A percentile compares a stretch with the other conserved stretches of the same genome.
These are phyloP conservation scores for Arthrinium puccinioides DNA, from an alignment of 2,329 filamentous ascomycete species.

Conservation along the genomic window DNA sequence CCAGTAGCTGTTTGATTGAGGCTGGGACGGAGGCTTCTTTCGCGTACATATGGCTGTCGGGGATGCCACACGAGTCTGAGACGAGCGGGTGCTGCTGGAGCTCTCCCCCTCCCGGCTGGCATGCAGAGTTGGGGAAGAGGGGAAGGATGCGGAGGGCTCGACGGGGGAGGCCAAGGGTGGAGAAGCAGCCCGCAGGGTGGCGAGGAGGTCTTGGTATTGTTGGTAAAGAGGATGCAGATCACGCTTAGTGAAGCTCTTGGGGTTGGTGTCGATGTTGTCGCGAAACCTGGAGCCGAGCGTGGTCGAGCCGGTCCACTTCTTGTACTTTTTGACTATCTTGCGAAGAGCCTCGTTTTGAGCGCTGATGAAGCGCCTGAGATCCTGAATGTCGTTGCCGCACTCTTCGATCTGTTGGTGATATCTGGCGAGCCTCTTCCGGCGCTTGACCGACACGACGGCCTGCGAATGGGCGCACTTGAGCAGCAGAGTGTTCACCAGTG, in stretches of 20 bases:
- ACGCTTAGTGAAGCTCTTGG: slow-evolving; percentile 64
- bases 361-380: slow-evolving; percentile 63
- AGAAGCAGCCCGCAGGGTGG: slow-evolving; percentile 36
- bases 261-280: slow-evolving; percentile 55
- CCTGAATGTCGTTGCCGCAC: slow-evolving; percentile 65
- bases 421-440: slow-evolving; percentile 44
- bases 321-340: slow-evolving; percentile 82
- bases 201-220: slow-evolving; percentile 43
- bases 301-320: slow-evolving; percentile 74
- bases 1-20: slow-evolving; percentile 45
- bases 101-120: slow-evolving; percentile 4
- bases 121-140: no score
- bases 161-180: slow-evolving; percentile 26
- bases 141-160: slow-evolving; percentile 16
- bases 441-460: slow-evolving; percentile 30
- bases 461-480: slow-evolving; percentile 32
- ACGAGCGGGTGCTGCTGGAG: slow-evolving; percentile 6
- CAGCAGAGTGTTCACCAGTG: slow-evolving; percentile 39
- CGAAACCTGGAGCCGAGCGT: slow-evolving; percentile 59
- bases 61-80: slow-evolving; percentile 7
- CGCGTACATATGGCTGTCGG: slow-evolving; percentile 10
- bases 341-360: slow-evolving; percentile 71
- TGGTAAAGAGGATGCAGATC: slow-evolving; percentile 49
- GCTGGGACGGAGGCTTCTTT: slow-evolving; percentile 8
- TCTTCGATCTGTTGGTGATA: slow-evolving; percentile 44